phyloP scores from a whole-genome alignment of 2,329 filamentous ascomycete species.

The Drechslerella stenobrocha region DNA sequence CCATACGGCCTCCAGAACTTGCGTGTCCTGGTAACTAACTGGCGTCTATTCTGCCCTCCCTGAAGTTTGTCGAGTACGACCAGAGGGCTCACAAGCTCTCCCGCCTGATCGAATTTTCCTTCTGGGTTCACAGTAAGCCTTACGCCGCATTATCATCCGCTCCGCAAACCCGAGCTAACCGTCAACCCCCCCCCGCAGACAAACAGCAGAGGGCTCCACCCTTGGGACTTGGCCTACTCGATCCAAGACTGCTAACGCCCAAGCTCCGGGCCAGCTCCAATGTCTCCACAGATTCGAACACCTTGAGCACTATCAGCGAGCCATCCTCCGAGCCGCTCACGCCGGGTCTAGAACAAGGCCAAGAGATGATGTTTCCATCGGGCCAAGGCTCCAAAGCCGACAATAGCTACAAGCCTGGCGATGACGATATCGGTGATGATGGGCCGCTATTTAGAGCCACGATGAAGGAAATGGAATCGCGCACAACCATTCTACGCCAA shows the following conservation, averaged over 20 bases:
- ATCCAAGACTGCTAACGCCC: slow-evolving; percentile 27
- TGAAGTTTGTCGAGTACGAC: slow-evolving; percentile 92
- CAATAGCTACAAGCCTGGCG: slow-evolving; percentile 78
- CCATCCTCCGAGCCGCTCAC: slow-evolving; percentile 50
- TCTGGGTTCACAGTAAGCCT: slow-evolving; percentile 81
- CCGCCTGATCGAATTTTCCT: slow-evolving; percentile 87
- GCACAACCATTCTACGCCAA: slow-evolving; percentile 87
- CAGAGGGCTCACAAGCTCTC: slow-evolving; percentile 85
- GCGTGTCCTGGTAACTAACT: too few species aligned
- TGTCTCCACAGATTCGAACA: slow-evolving; percentile 43
- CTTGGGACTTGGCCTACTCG: slow-evolving; percentile 33
- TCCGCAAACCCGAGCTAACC: slow-evolving; percentile 6
- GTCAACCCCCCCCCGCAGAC: slow-evolving; percentile 6
- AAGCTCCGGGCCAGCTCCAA: slow-evolving; percentile 36
- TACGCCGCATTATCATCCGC: neutral
- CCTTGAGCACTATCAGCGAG: slow-evolving; percentile 27
- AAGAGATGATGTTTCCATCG: slow-evolving; percentile 50
- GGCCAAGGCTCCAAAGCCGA: slow-evolving; percentile 67
- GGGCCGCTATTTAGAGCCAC: slow-evolving; percentile 94
- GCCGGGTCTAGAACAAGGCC: slow-evolving; percentile 47
- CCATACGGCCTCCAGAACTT: too few species aligned
- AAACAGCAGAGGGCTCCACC: slow-evolving; percentile 29
- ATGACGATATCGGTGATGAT: slow-evolving; percentile 82
- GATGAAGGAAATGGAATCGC: slow-evolving; percentile 93
- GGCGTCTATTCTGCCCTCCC: neutral